phyloP scores from a whole-genome alignment of 768 basidiomycete genomes.

The Kwoniella mangroviensis region DNA sequence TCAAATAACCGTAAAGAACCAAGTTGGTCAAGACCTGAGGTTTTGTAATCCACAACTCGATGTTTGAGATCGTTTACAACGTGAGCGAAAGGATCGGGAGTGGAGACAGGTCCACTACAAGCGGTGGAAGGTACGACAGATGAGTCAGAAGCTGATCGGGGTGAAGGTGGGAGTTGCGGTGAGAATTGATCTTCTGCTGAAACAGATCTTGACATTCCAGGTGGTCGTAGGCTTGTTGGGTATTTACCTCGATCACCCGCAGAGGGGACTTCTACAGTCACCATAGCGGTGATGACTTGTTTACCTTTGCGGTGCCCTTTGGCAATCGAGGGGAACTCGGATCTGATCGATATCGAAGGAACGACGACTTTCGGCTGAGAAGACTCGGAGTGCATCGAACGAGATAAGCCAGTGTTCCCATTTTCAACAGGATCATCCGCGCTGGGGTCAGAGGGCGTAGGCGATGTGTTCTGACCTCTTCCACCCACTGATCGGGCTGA shows the following conservation, averaged over 20 bases:
- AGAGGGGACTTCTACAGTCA: conserved; percentile 83
- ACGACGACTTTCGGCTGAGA: conserved; percentile 71
- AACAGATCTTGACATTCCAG: conserved; percentile 13
- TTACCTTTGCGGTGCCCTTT: conserved; percentile 64
- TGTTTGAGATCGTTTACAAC: conserved; percentile 87
- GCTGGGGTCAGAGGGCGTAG: conserved; percentile 64
- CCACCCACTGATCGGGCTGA: conserved; percentile 41
- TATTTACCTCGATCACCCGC: conserved; percentile 49
- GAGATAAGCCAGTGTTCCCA: conserved; percentile 46
- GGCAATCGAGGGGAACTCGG: conserved; percentile 84
- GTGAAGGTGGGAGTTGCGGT: conserved; percentile 43
- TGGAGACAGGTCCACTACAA: conserved; percentile 4
- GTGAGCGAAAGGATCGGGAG: conserved; percentile 64
- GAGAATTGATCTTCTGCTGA: conserved; percentile 25
- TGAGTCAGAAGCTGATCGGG: conserved; percentile 27
- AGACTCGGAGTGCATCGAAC: conserved; percentile 9
- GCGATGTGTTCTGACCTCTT: conserved; percentile 24
- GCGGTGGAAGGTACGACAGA: conserved; percentile 12
- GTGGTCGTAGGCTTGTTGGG: conserved; percentile 27
- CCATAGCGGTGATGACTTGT: conserved; percentile 90
- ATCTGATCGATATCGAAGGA: conserved; percentile 89
- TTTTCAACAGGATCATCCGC: conserved; percentile 86
- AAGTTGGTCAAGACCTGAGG: conserved; percentile 77
- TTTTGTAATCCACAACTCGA: conserved; percentile 95
- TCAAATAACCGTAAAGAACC: conserved; percentile 92